phyloP scores from a whole-genome alignment of 169 alveolate genomes.

The Theileria parva region DNA sequence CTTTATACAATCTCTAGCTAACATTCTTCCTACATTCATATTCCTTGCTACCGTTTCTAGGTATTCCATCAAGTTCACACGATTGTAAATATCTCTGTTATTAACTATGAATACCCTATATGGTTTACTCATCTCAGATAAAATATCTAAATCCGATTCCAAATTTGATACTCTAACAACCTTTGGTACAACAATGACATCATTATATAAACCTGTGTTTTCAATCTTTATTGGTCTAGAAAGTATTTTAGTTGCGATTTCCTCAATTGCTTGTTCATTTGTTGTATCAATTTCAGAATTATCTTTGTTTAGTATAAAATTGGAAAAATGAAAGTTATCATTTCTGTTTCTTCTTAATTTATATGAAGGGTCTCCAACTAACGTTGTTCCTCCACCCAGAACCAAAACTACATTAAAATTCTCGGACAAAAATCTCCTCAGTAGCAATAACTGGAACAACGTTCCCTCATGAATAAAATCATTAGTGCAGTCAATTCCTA shows the following conservation, averaged over 20 bases:
- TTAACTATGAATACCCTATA: conserved; percentile 55
- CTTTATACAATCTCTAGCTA: conserved; percentile 66
- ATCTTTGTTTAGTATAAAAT: conserved; percentile 13
- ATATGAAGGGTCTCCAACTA: conserved; percentile 82
- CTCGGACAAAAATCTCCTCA: conserved; percentile 67
- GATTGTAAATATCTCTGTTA: conserved; percentile 62
- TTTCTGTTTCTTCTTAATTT: conserved; percentile 38
- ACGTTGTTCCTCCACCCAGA: conserved; percentile 79
- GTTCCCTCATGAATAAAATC: conserved; percentile 77
- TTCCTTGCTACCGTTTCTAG: conserved; percentile 62
- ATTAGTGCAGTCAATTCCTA: conserved; percentile 78
- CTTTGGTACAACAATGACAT: neutral
- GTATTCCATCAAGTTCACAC: conserved; percentile 64
- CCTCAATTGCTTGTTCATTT: conserved; percentile 19
- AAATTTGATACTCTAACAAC: neutral
- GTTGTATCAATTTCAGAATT: conserved; percentile 6
- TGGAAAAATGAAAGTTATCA: conserved; percentile 13
- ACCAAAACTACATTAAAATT: conserved; percentile 70
- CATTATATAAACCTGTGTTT: neutral
- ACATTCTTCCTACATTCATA: conserved; percentile 66
- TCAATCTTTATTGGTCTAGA: conserved; percentile 29
- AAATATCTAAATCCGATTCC: conserved; percentile 4
- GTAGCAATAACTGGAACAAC: conserved; percentile 70
- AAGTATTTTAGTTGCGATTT: conserved; percentile 36
- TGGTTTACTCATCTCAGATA: conserved; percentile 14